Base-by-base conservation (phyloP, 2,329 filamentous ascomycete genomes). In the Beauveria medogensis region DNA sequence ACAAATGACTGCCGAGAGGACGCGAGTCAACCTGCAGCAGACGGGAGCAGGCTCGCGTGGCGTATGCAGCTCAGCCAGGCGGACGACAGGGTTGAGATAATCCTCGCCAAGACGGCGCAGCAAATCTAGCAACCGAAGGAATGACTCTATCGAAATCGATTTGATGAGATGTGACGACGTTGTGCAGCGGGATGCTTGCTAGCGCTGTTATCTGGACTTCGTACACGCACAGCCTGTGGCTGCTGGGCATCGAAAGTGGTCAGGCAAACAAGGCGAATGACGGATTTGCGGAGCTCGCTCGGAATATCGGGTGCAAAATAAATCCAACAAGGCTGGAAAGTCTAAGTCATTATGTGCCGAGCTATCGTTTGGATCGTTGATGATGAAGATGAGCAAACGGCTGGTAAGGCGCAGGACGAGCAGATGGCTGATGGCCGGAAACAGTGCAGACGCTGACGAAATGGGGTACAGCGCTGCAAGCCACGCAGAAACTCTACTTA, bases 171-270 rank as follows among this genome's bases (percentile, higher is more conserved):
- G 40, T 53, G 56, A 52, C 56, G 40, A 52, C 44, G 37, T 30
- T 44, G 20, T 24, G 56, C 48, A 46, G 56, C 40, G 16, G 40
- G 48, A 59, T 59, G 56, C 56, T 40, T 59, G 56, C 56, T 59
- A 59, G 56, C 56, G 56, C 20, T 53, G 9, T 14, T 16, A 34
- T 5, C 34, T 37, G 18, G 20, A 30, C 28, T 30, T 30, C 28
- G 28, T 9, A 16, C 52, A 37, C 34, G 12, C 2, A 37, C 44
- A 57, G 55, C 55, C 40, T 26, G 37, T 30, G n/a, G 55, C 55
- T 57, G 20, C 26, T 22, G 55, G 44, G 55, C 20, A 40, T 48
- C 20, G 28, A 57, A 40, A 48, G 44, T 57, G 55, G 55, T n/a
- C 43, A 40, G 55, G 22, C 28, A 14, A 20, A 57, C 44, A 20